These are phyloP conservation scores for Barnettozyma pratensis DNA, from an alignment of 805 yeast species.

Conservation along the genomic window DNA sequence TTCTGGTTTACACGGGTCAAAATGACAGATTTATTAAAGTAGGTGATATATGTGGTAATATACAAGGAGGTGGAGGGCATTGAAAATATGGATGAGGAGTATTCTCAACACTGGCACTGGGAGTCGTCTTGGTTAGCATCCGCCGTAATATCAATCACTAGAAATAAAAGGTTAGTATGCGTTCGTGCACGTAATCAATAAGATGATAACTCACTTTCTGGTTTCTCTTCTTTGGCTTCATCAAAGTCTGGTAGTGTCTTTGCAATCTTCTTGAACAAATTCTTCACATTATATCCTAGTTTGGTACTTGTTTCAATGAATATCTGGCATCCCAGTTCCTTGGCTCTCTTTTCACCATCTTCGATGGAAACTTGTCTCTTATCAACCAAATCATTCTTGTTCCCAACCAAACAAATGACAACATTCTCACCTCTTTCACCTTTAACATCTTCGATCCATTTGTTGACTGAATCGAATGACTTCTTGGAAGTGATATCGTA, in stretches of 20 bases:
- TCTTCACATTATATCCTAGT: constrained; percentile 90
- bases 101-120: constrained; percentile 21
- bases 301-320: constrained; percentile 93
- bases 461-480: constrained; percentile 75
- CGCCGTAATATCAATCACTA: constrained; percentile 23
- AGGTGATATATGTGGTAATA: no score
- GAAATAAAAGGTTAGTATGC: background rate
- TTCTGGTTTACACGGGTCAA: no score
- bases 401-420: constrained; percentile 85
- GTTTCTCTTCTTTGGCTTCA: constrained; percentile 22
- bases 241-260: constrained; percentile 84
- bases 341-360: constrained; percentile 79
- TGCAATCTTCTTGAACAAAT: constrained; percentile 85
- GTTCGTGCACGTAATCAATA: no score
- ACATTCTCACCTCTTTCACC: constrained; percentile 91
- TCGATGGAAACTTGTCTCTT: constrained; percentile 77
- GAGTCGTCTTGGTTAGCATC: constrained; percentile 21
- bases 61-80: no score
- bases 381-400: constrained; percentile 77
- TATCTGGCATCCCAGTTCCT: constrained; percentile 66
- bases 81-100: no score
- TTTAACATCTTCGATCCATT: constrained; percentile 94
- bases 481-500: constrained; percentile 88
- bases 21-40: no score
- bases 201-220: constrained; percentile 13